A percentile compares a stretch with the other conserved stretches of the same genome.
phyloP scores from a whole-genome alignment of 2,329 filamentous ascomycete species.

The Plenodomus lindquistii region DNA sequence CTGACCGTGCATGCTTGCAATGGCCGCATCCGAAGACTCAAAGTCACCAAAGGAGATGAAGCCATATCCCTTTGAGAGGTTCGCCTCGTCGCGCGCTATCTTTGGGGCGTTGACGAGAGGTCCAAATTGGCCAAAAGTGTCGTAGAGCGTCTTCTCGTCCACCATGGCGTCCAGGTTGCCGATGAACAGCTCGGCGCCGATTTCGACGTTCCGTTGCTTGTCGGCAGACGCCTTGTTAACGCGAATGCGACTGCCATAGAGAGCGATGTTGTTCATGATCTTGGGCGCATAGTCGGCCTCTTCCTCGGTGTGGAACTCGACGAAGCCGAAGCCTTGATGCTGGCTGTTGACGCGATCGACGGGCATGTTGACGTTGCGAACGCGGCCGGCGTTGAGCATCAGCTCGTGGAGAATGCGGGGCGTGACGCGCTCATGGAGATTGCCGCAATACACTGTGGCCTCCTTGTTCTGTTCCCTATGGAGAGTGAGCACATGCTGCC shows the following conservation, averaged over 20 bases:
- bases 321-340: slow-evolving; percentile 98
- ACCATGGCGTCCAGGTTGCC: slow-evolving; percentile 94
- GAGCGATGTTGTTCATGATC: slow-evolving; percentile 92
- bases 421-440: slow-evolving; percentile 93
- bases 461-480: slow-evolving; percentile 85
- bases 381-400: slow-evolving; percentile 96
- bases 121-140: slow-evolving; percentile 92
- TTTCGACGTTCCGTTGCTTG: slow-evolving; percentile 90
- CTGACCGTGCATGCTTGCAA: slow-evolving; percentile 91
- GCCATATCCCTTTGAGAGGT: slow-evolving; percentile 90
- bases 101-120: slow-evolving; percentile 83
- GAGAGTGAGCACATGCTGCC: slow-evolving; percentile 18
- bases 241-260: slow-evolving; percentile 92
- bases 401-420: slow-evolving; percentile 94
- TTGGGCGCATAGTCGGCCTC: slow-evolving; percentile 96
- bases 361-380: slow-evolving; percentile 96
- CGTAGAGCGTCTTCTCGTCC: slow-evolving; percentile 93
- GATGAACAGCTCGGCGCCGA: slow-evolving; percentile 95
- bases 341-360: slow-evolving; percentile 97
- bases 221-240: slow-evolving; percentile 95
- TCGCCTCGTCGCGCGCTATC: slow-evolving; percentile 82
- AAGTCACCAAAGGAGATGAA: slow-evolving; percentile 94
- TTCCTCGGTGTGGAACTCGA: slow-evolving; percentile 94
- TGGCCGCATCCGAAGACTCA: slow-evolving; percentile 88
- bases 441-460: slow-evolving; percentile 96